A percentile compares a stretch with the other conserved stretches of the same genome.
These are phyloP conservation scores for Penicillium longicatenatum DNA, from an alignment of 495 filamentous ascomycete species.

Conservation along the genomic window DNA sequence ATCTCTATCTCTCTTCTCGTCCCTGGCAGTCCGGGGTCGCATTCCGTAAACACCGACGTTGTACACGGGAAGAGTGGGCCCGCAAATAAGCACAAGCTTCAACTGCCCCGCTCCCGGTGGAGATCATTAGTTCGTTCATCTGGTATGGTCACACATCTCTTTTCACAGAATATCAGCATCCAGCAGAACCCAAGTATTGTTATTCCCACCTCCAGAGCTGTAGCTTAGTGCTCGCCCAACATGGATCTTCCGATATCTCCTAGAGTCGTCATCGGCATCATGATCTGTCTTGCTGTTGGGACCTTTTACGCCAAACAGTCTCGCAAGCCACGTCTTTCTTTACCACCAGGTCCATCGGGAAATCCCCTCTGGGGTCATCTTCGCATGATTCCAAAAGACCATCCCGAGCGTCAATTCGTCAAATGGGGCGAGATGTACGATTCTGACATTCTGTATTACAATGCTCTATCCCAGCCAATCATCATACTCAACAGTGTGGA, in stretches of 20 bases:
- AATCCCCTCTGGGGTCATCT: slow-evolving; percentile 27
- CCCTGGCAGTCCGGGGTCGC: no score
- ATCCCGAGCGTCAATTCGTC: slow-evolving; percentile 19
- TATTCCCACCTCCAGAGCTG: not conserved
- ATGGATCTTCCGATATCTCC: not conserved
- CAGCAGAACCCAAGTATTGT: no score
- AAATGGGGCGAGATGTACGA: slow-evolving; percentile 25
- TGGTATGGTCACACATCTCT: not conserved
- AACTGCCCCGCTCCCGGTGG: no score
- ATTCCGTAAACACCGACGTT: no score
- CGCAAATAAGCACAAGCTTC: no score
- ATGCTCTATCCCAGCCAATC: slow-evolving; percentile 23
- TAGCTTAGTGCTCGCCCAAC: not conserved
- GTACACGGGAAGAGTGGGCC: not conserved
- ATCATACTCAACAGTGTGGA: slow-evolving; percentile 24
- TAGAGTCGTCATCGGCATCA: not conserved
- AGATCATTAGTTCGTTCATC: no score
- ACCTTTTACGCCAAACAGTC: not conserved
- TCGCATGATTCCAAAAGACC: slow-evolving; percentile 21
- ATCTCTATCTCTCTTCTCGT: no score
- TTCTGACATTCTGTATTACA: slow-evolving; percentile 22
- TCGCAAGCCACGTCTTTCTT: not conserved
- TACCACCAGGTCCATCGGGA: slow-evolving; percentile 15
- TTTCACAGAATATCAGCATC: no score
- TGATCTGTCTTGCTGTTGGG: not conserved